Conservation (phyloP, 169 alveolate species). For the Perkinsus marinus region DNA sequence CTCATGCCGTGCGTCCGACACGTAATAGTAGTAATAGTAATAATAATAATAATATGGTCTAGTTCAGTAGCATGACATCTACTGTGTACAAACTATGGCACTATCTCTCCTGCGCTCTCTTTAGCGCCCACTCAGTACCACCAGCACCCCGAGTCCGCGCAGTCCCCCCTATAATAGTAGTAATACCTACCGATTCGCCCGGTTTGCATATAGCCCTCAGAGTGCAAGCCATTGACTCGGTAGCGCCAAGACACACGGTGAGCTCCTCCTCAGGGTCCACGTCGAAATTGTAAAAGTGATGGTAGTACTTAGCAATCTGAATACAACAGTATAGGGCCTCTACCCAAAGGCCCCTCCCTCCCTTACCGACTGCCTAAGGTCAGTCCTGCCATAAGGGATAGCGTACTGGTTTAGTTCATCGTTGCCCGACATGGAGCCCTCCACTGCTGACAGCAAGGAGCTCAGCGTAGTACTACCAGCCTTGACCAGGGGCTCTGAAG, state of each 20-base stretch:
- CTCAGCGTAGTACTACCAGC: not conserved
- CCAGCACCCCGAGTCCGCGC: no score
- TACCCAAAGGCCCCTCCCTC: no score
- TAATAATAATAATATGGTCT: no score
- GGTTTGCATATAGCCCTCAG: constrained; percentile 2
- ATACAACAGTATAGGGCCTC: no score
- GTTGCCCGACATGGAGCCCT: not conserved
- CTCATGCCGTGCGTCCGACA: no score
- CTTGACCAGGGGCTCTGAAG: not conserved
- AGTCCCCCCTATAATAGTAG: no score
- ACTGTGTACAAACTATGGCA: no score
- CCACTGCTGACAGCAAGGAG: not conserved
- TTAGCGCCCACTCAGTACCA: no score
- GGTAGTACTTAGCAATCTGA: not conserved
- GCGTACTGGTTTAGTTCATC: not conserved
- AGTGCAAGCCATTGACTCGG: not conserved
- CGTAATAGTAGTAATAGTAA: no score
- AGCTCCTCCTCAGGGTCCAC: not conserved
- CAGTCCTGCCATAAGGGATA: not conserved
- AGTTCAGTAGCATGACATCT: no score
- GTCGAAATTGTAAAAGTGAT: not conserved
- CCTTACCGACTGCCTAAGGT: not conserved
- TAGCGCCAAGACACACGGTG: not conserved
- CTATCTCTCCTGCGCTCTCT: no score
- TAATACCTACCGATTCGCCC: not conserved